Evolutionary conservation across 495 filamentous ascomycete genomes (phyloP).

Genomic region (Tuber brumale): DNA sequence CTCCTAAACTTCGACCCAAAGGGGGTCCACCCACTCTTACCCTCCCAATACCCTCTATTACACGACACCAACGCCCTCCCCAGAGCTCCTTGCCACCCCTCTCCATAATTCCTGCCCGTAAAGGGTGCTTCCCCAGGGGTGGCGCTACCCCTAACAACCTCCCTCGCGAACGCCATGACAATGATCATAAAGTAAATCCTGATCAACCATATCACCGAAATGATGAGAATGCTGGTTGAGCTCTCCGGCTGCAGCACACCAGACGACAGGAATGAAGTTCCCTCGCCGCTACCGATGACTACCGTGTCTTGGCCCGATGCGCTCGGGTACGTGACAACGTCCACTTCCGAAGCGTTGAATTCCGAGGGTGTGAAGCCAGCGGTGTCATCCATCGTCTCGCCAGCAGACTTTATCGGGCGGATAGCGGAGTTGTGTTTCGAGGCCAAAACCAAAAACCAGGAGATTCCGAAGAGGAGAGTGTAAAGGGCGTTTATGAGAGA

Average conservation of each 20-base stretch:
- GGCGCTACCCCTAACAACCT: conserved; percentile 64
- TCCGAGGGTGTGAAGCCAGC: conserved; percentile 64
- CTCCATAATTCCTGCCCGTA: conserved; percentile 50
- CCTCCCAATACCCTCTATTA: conserved; percentile 71
- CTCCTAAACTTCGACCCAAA: conserved; percentile 38
- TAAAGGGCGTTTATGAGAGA: conserved; percentile 68
- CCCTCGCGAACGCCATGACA: conserved; percentile 70
- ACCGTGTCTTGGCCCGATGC: conserved; percentile 51
- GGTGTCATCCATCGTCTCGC: conserved; percentile 55
- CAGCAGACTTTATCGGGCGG: conserved; percentile 41
- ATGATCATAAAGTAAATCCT: conserved; percentile 72
- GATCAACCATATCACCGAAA: conserved; percentile 62
- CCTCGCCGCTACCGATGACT: conserved; percentile 44
- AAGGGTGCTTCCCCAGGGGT: conserved; percentile 58
- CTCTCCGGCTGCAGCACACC: conserved; percentile 56
- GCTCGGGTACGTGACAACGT: conserved; percentile 48
- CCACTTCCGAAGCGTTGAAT: conserved; percentile 54
- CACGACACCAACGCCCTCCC: conserved; percentile 66
- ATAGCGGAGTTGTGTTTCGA: conserved; percentile 45
- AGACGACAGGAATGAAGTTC: conserved; percentile 13
- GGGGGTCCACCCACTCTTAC: conserved; percentile 33
- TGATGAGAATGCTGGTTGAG: conserved; percentile 66
- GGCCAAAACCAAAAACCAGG: conserved; percentile 71
- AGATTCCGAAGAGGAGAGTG: conserved; percentile 68
- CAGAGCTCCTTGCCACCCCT: conserved; percentile 68